Conservation (phyloP, 2,329 filamentous ascomycete genomes). For the Hortaea sp. region DNA sequence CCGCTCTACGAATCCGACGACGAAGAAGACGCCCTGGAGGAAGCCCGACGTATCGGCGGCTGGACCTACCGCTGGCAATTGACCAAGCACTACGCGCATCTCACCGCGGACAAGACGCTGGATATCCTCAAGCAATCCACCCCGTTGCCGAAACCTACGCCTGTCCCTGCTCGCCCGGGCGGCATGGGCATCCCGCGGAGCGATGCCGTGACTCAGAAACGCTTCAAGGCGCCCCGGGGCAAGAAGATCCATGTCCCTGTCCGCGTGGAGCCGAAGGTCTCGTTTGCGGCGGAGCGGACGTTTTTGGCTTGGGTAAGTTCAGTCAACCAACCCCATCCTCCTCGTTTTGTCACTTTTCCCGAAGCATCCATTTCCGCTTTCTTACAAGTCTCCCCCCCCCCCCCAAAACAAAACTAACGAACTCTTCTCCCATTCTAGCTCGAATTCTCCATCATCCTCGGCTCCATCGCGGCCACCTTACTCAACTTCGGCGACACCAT, state of each 20-base stretch:
- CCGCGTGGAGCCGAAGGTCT: constrained; percentile 94
- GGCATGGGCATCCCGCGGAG: constrained; percentile 33
- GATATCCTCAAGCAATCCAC: constrained; percentile 25
- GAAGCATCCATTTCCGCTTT: neutral
- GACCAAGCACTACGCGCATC: constrained; percentile 40
- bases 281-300: constrained; percentile 90
- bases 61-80: constrained; percentile 59
- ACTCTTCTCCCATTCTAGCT: constrained; percentile 43
- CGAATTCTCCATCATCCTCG: constrained; percentile 91
- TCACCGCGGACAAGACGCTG: constrained; percentile 29
- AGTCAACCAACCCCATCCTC: too few species aligned
- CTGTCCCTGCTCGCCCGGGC: constrained; percentile 32
- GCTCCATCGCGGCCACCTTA: constrained; percentile 72
- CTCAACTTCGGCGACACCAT: constrained; percentile 65
- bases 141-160: constrained; percentile 32
- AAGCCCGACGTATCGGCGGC: constrained; percentile 66
- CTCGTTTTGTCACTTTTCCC: neutral
- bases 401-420: neutral
- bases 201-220: constrained; percentile 31
- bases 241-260: constrained; percentile 93
- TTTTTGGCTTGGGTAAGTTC: constrained; percentile 85
- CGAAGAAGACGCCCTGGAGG: constrained; percentile 63
- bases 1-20: constrained; percentile 84
- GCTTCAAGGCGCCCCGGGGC: constrained; percentile 63
- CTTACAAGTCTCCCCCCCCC: neutral